Conservation (phyloP, 2,329 filamentous ascomycete species). For the Dactylellina haptotyla region DNA sequence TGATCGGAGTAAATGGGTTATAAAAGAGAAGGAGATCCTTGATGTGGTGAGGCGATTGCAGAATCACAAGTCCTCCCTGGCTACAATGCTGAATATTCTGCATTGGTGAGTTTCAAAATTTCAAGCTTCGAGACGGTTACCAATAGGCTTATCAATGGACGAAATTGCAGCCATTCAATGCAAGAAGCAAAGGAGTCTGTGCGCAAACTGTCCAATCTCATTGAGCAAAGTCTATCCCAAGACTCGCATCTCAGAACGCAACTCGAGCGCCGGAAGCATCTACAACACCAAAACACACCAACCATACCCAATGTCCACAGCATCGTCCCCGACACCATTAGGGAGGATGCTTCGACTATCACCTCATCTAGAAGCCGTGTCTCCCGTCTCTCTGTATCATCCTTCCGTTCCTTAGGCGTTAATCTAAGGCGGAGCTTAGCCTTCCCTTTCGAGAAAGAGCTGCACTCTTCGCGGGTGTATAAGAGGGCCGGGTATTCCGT, state of each 20-base stretch:
- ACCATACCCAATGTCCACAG: background rate
- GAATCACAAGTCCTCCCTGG: slow-evolving; percentile 26
- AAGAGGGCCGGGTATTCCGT: slow-evolving; percentile 3
- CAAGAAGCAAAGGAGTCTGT: slow-evolving; percentile 18
- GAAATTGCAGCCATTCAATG: slow-evolving; percentile 9
- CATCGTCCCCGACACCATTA: background rate
- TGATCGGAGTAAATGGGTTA: slow-evolving; percentile 16
- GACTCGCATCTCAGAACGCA: background rate
- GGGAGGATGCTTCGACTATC: background rate
- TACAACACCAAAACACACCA: background rate
- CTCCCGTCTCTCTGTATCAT: background rate
- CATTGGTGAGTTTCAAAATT: slow-evolving; percentile 5
- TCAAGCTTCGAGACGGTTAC: background rate
- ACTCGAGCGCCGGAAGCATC: background rate
- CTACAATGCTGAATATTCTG: slow-evolving; percentile 25
- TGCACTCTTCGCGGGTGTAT: slow-evolving; percentile 26
- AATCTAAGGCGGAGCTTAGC: background rate
- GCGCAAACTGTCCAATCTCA: background rate
- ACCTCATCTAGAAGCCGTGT: background rate
- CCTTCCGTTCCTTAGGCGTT: background rate
- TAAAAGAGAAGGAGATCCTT: slow-evolving; percentile 24
- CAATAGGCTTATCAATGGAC: background rate
- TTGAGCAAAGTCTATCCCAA: background rate
- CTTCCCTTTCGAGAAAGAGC: slow-evolving; percentile 15
- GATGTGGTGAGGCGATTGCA: slow-evolving; percentile 21